phyloP scores from a whole-genome alignment of 768 basidiomycete species.

The Rhizopogon sp. region DNA sequence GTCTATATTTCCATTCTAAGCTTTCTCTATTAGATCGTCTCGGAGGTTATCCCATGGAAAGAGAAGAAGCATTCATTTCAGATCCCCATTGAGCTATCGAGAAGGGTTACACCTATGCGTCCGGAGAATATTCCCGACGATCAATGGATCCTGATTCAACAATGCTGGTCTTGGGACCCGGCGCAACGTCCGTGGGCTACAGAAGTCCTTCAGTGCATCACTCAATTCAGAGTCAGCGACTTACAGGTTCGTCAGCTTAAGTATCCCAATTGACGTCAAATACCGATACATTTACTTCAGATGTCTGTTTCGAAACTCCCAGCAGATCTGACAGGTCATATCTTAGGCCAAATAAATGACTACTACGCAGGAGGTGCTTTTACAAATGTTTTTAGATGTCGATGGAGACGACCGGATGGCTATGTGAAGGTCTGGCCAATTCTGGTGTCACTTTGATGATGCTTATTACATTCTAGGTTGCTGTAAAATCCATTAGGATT shows the following conservation, averaged over 20 bases:
- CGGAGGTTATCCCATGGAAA: not conserved
- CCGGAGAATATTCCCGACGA: not conserved
- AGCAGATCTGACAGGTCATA: not conserved
- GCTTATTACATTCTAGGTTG: not conserved
- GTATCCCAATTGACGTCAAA: not conserved
- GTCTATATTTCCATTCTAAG: not conserved
- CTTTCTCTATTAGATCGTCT: not conserved
- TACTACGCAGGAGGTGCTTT: not conserved
- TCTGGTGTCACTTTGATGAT: not conserved
- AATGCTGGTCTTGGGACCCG: not conserved
- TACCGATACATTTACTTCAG: not conserved
- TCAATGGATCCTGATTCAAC: not conserved
- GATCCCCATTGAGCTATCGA: not conserved
- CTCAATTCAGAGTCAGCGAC: not conserved
- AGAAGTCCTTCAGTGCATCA: not conserved
- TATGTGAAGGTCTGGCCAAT: not conserved
- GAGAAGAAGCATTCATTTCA: too few relatives aligned
- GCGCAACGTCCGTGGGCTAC: not conserved
- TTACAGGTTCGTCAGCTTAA: not conserved
- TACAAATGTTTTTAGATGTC: not conserved
- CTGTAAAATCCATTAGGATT: not conserved
- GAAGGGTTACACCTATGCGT: not conserved
- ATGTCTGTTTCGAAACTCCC: not conserved
- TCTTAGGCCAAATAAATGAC: not conserved
- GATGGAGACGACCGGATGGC: not conserved